Evolutionary conservation across 129 eudicot species (phyloP), one percentile per base, ranked within the genome.

Genomic region (Ambrosia artemisiifolia): DNA sequence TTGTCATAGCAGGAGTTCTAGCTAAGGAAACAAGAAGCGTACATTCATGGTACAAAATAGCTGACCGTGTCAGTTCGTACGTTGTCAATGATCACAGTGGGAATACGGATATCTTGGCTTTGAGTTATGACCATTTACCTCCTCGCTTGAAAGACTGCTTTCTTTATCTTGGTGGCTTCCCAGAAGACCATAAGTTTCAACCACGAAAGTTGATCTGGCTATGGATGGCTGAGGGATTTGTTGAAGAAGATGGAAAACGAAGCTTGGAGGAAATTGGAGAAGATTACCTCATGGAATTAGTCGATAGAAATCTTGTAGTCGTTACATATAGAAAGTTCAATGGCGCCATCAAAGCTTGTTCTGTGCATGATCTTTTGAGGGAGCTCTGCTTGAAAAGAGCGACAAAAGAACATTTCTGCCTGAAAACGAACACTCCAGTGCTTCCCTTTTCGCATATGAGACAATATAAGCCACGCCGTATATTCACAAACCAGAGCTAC

Each of bases 211-310:
- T 78, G 68, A 64, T 69, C 3, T 2, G 69, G 67, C n/a, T 83
- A 36, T 83, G 86, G 86, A 32, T 78, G 11, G 87, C 83, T 1
- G 83, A 79, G 70, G 78, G 78, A 18, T 78, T 70, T 53, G 20
- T 78, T 9, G 16, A 63, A 49, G 24, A 38, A 24, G 57, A 1
- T 40, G 43, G 36, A 63, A 47, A 8, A 7, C 70, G 33, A 35
- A 68, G 78, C 53, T 38, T 70, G 63, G 78, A 83, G 20, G 76
- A 53, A 10, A 18, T 33, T 38, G 79, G 73, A 11, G 36, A 47
- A n/a, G 71, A 9, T 70, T 77, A 62, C 62, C 60, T 76, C 14
- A 43, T 14, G 50, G 69, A 76, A 5, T 18, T 76, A 57, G 11
- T 59, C 2, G 38, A 47, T 7, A 76, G 40, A 33, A 67, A 46